These are phyloP conservation scores for Lactifluus pinguis DNA, from an alignment of 768 basidiomycete genomes.

Conservation along the genomic window DNA sequence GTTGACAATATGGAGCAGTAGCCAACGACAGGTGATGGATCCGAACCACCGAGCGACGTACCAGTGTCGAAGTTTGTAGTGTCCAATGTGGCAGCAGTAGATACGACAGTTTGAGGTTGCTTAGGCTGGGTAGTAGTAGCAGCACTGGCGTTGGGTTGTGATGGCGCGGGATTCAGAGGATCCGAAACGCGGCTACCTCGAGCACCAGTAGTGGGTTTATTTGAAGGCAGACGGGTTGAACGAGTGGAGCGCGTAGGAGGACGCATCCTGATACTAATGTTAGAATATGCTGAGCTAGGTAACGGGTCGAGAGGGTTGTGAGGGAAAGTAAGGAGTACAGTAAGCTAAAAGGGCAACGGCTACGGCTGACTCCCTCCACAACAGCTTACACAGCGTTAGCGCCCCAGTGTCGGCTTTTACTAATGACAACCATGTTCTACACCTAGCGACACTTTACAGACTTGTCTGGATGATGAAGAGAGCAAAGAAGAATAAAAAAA, in stretches of 20 bases:
- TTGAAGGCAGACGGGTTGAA: constrained; percentile 18
- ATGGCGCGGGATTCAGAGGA: not conserved
- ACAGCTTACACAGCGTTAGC: too few species aligned
- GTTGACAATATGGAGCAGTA: not conserved
- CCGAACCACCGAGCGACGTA: not conserved
- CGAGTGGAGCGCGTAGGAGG: constrained; percentile 25
- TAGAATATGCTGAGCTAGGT: constrained; percentile 10
- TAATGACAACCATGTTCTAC: not conserved
- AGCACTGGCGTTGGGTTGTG: not conserved
- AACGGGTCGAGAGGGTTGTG: constrained; percentile 1
- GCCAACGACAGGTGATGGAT: not conserved
- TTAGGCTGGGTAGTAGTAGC: not conserved
- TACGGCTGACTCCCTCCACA: not conserved
- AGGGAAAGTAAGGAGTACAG: not conserved
- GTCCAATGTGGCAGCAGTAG: not conserved
- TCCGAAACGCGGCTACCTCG: not conserved
- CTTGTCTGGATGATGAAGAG: not conserved
- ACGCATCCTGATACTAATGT: constrained; percentile 21
- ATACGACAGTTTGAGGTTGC: not conserved
- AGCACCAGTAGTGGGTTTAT: not conserved
- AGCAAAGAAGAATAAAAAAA: not conserved
- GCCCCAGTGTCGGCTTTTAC: not conserved
- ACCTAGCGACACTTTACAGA: not conserved
- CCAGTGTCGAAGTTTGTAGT: not conserved
- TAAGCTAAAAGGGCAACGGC: too few species aligned